phyloP scores from a whole-genome alignment of 2,329 filamentous ascomycete species.

The Beauveria sp. region DNA sequence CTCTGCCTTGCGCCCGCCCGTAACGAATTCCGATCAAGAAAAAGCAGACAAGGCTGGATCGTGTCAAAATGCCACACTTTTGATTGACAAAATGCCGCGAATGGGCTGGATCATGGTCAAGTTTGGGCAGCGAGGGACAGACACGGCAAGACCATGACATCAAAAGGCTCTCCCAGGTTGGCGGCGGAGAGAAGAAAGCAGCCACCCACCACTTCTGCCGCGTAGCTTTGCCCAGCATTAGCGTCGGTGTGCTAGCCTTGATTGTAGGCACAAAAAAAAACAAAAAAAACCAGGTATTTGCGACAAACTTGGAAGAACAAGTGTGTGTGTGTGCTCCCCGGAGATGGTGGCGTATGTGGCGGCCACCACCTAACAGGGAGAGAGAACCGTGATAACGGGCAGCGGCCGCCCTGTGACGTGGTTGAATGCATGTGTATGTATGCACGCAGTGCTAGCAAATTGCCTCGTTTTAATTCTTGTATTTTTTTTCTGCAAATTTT shows the following conservation, averaged over 20 bases:
- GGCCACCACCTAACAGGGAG: not conserved
- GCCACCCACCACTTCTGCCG: not conserved
- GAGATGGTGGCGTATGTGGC: not conserved
- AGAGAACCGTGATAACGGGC: not conserved
- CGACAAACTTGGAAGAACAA: not conserved
- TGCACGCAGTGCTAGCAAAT: not conserved
- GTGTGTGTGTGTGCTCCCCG: not conserved
- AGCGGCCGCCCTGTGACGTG: constrained; percentile 1
- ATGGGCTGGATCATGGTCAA: not conserved
- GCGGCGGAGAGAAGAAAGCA: not conserved
- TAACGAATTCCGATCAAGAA: not conserved
- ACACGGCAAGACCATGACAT: not conserved
- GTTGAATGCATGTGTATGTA: not conserved
- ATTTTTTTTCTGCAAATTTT: not conserved
- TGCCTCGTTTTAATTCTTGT: not conserved
- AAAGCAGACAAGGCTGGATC: not conserved
- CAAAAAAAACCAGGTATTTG: not conserved
- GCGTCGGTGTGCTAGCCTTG: not conserved
- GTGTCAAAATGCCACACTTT: not conserved
- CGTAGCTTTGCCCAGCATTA: not conserved
- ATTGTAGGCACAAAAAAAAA: not conserved
- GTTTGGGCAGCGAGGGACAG: not conserved
- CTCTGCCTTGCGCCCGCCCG: not conserved
- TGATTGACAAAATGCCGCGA: not conserved
- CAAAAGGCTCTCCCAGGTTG: not conserved